Base-by-base conservation (phyloP, 306 rosid genomes). In the Casuarina equisetifolia region DNA sequence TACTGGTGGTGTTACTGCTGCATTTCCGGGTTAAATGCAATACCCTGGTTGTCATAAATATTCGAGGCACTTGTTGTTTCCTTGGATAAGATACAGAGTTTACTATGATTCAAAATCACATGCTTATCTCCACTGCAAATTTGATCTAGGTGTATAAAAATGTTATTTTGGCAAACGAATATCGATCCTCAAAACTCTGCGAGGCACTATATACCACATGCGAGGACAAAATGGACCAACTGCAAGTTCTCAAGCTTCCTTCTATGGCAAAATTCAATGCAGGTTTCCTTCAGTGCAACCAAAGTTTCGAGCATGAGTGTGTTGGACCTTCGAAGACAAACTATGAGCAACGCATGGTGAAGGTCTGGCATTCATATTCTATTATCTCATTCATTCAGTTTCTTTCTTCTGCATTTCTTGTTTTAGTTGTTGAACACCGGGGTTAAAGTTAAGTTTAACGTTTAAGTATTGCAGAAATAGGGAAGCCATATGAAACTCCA, bases 191-290 rank as follows among this genome's bases (percentile, higher is more conserved):
- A 50, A 95, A 86, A 91, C 90, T 92, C 59, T 95, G 98, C 4
- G 98, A 91, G 82, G 90, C 80, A 63, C 80, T 91, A 77, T 95
- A 92, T 83, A 95, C 85, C 49, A 86, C 77, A 73, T 95, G 98
- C 50, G 98, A 95, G 83, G 98, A 95, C 77, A 74, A 81, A 76
- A 92, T 95, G 98, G 98, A 95, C 81, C 92, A 91, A 39, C 97
- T 92, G 76, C 98, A 95, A 87, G 90, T 82, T 81, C 97, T 95
- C 52, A 86, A 87, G 79, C 98, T 95, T 78, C 98, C 98, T 44
- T 89, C 97, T 79, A 88, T 95, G 97, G 97, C 98, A 45, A 95
- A 95, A 81, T 95, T 95, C 68, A 89, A 92, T 82, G 98, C 97
- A 67, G 97, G 97, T 79, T 88, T 92, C 85, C 78, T 86, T 80